Evolutionary conservation across 225 moss, liverwort and hornwort species (phyloP).

Genomic region (Rhytidiadelphus loreus): DNA sequence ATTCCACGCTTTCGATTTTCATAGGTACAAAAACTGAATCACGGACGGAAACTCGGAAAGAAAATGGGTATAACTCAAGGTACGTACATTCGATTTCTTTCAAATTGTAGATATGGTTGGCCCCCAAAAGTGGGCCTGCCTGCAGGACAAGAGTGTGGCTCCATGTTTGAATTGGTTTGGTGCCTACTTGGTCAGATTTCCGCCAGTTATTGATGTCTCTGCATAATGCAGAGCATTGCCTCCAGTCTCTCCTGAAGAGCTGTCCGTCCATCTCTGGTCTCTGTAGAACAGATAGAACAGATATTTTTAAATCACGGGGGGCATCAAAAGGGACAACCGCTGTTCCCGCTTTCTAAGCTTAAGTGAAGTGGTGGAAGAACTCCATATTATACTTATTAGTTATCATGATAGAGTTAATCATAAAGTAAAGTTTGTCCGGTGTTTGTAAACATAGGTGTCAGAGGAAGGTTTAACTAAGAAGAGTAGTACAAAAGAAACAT

Average conservation of each 20-base stretch:
- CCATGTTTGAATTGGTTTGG: background rate
- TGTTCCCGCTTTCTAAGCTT: too few relatives aligned
- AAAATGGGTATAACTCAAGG: background rate
- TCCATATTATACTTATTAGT: too few relatives aligned
- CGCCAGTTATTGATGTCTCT: background rate
- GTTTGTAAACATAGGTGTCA: too few relatives aligned
- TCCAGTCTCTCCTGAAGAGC: background rate
- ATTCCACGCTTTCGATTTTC: background rate
- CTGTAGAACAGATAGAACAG: background rate
- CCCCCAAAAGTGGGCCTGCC: background rate
- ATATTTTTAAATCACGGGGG: background rate
- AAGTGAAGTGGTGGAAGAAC: too few relatives aligned
- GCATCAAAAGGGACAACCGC: background rate
- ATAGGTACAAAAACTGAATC: background rate
- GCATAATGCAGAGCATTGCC: background rate
- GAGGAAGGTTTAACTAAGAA: too few relatives aligned
- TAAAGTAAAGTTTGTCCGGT: too few relatives aligned
- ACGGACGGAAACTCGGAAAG: background rate
- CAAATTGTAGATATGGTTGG: background rate
- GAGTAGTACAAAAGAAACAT: too few relatives aligned
- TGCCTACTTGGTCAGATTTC: background rate
- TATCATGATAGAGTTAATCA: too few relatives aligned
- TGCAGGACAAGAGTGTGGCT: background rate
- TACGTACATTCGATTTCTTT: background rate
- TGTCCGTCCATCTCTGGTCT: background rate